These are phyloP conservation scores for Sporothrix brunneoviolacea DNA, from an alignment of 2,329 filamentous ascomycete species.

Conservation along the genomic window DNA sequence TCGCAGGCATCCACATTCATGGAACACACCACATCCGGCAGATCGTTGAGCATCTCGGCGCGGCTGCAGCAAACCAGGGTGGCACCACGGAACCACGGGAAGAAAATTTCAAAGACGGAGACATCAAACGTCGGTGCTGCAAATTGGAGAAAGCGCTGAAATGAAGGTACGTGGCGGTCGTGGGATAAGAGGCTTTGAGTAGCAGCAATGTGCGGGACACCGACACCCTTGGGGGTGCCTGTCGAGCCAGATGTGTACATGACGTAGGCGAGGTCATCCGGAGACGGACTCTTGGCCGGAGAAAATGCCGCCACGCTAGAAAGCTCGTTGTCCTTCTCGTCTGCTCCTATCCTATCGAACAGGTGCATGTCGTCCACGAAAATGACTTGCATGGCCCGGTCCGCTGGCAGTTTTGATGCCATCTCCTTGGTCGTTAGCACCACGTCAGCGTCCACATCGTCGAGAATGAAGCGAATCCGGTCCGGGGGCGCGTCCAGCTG, in stretches of 20 bases:
- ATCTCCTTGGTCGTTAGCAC: slow-evolving; percentile 57
- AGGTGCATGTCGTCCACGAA: slow-evolving; percentile 25
- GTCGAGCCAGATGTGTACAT: slow-evolving; percentile 94
- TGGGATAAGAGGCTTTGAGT: slow-evolving; percentile 81
- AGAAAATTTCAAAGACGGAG: slow-evolving; percentile 92
- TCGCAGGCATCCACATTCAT: slow-evolving; percentile 77
- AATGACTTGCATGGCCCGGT: slow-evolving; percentile 29
- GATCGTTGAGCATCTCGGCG: slow-evolving; percentile 63
- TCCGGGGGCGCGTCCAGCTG: slow-evolving; percentile 71
- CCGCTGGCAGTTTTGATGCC: slow-evolving; percentile 31
- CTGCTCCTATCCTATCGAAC: not conserved
- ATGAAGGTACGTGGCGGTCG: slow-evolving; percentile 66
- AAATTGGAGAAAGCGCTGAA: slow-evolving; percentile 81
- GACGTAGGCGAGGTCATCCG: slow-evolving; percentile 64
- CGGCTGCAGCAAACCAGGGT: slow-evolving; percentile 70
- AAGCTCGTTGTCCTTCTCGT: not conserved
- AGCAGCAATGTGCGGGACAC: slow-evolving; percentile 70
- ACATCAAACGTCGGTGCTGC: slow-evolving; percentile 91
- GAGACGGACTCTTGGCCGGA: not conserved
- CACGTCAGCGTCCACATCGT: slow-evolving; percentile 65
- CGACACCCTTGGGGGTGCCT: slow-evolving; percentile 81
- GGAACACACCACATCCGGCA: slow-evolving; percentile 57
- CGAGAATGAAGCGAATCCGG: slow-evolving; percentile 69
- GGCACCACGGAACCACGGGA: slow-evolving; percentile 65
- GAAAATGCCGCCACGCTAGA: not conserved